Evolutionary conservation across 2,329 filamentous ascomycete species (phyloP).

Genomic region (Paracorniculantispora psalliotae): DNA sequence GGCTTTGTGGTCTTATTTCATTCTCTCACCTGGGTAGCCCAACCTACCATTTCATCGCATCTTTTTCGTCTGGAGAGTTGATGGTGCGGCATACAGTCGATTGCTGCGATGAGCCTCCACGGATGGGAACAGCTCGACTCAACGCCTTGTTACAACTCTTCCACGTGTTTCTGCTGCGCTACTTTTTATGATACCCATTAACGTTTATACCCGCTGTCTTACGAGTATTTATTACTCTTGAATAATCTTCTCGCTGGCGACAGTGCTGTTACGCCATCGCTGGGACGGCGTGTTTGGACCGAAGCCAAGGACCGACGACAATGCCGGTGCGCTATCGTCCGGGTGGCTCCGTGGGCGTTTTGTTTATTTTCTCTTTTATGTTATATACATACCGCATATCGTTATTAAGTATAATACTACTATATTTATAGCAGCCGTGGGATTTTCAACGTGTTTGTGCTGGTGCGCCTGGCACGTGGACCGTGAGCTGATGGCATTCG

Average conservation of each 20-base stretch:
- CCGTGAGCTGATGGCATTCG: too few relatives aligned
- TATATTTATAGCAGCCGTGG: too few relatives aligned
- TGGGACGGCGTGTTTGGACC: constrained; percentile 49
- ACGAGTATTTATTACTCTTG: constrained; percentile 27
- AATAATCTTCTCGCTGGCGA: constrained; percentile 42
- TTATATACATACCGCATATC: neutral
- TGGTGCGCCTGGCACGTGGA: too few relatives aligned
- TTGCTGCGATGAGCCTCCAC: constrained; percentile 46
- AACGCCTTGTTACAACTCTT: neutral
- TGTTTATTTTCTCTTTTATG: constrained; percentile 16
- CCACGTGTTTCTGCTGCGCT: constrained; percentile 18
- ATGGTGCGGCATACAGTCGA: neutral
- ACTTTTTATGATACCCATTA: constrained; percentile 39
- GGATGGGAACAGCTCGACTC: constrained; percentile 36
- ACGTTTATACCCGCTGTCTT: constrained; percentile 41
- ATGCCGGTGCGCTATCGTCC: constrained; percentile 51
- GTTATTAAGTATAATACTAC: neutral
- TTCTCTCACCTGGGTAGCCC: constrained; percentile 26
- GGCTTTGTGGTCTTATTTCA: constrained; percentile 1
- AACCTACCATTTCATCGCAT: constrained; percentile 30
- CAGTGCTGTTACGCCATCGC: constrained; percentile 53
- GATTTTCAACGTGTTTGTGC: too few relatives aligned
- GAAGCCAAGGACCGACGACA: constrained; percentile 42
- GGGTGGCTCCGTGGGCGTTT: constrained; percentile 43
- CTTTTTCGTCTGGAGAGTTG: neutral